A percentile compares a stretch with the other conserved stretches of the same genome.
These are phyloP conservation scores for Nannizziopsis arthrosporioides DNA, from an alignment of 2,329 filamentous ascomycete genomes.

Conservation along the genomic window DNA sequence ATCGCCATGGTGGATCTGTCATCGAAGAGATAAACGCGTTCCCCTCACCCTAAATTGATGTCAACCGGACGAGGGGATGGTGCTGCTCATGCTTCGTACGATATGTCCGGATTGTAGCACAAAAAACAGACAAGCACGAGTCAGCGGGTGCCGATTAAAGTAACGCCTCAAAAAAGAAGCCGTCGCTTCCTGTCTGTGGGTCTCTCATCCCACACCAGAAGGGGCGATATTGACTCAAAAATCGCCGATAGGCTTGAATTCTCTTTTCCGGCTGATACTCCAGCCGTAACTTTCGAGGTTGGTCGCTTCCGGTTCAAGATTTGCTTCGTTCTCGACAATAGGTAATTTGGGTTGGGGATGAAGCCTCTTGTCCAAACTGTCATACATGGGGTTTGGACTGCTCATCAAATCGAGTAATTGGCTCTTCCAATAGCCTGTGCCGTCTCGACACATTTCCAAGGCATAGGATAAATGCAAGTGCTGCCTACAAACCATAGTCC, in stretches of 20 bases:
- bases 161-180: too few relatives aligned
- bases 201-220: too few relatives aligned
- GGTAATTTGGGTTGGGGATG: too few relatives aligned
- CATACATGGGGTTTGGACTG: background rate
- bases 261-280: conserved; percentile 19
- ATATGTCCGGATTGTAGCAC: too few relatives aligned
- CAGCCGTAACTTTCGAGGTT: conserved; percentile 13
- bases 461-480: conserved; percentile 26
- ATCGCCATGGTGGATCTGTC: too few relatives aligned
- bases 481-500: conserved; percentile 23
- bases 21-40: too few relatives aligned
- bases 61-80: too few relatives aligned
- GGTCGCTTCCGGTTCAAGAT: conserved; percentile 2
- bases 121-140: too few relatives aligned
- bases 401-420: conserved; percentile 6
- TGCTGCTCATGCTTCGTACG: too few relatives aligned
- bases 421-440: conserved; percentile 6
- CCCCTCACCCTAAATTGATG: too few relatives aligned
- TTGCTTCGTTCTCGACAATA: background rate
- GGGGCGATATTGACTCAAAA: conserved; percentile 13
- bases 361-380: background rate
- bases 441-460: conserved; percentile 24
- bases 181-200: too few relatives aligned
- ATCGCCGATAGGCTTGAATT: conserved; percentile 27
- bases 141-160: too few relatives aligned